phyloP scores from a whole-genome alignment of 78 protist species.

The Thecamonas trahens region DNA sequence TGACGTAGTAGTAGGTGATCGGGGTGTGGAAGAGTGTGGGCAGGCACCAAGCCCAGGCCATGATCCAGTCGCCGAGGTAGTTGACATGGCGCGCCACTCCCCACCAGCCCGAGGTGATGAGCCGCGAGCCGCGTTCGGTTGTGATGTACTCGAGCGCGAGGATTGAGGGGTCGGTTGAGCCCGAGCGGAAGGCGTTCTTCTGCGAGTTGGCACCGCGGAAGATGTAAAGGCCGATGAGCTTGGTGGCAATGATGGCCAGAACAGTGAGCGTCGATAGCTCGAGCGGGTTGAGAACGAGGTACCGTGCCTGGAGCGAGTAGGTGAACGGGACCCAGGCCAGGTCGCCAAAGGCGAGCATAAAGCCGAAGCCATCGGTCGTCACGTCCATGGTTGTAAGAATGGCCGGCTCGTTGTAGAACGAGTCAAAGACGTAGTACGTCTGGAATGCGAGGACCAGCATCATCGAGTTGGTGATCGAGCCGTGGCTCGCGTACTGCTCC shows the following conservation, averaged over 20 bases:
- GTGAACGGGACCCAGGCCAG: slow-evolving; percentile 79
- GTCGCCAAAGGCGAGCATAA: slow-evolving; percentile 80
- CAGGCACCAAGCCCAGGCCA: slow-evolving; percentile 59
- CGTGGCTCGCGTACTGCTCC: slow-evolving; percentile 46
- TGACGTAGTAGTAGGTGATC: slow-evolving; percentile 70
- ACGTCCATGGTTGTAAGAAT: slow-evolving; percentile 79
- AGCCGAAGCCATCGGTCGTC: slow-evolving; percentile 82
- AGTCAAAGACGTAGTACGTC: slow-evolving; percentile 60
- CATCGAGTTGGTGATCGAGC: slow-evolving; percentile 35
- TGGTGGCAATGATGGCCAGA: neutral
- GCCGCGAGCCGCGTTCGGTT: slow-evolving; percentile 53
- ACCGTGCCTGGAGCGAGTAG: slow-evolving; percentile 53
- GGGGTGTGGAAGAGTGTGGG: slow-evolving; percentile 27
- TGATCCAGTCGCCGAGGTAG: slow-evolving; percentile 81
- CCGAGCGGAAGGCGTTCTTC: slow-evolving; percentile 74
- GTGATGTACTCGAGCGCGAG: neutral
- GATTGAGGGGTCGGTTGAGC: slow-evolving; percentile 43
- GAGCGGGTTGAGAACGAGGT: slow-evolving; percentile 24
- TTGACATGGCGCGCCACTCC: slow-evolving; percentile 86
- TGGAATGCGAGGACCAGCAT: slow-evolving; percentile 39
- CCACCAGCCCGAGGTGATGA: slow-evolving; percentile 86
- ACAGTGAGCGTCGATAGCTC: slow-evolving; percentile 11
- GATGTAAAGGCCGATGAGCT: slow-evolving; percentile 5
- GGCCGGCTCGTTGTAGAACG: slow-evolving; percentile 51
- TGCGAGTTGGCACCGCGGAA: slow-evolving; percentile 79